Evolutionary conservation across 164 flowering plant genomes (phyloP).

Genomic region (Cinnamomum chago): DNA sequence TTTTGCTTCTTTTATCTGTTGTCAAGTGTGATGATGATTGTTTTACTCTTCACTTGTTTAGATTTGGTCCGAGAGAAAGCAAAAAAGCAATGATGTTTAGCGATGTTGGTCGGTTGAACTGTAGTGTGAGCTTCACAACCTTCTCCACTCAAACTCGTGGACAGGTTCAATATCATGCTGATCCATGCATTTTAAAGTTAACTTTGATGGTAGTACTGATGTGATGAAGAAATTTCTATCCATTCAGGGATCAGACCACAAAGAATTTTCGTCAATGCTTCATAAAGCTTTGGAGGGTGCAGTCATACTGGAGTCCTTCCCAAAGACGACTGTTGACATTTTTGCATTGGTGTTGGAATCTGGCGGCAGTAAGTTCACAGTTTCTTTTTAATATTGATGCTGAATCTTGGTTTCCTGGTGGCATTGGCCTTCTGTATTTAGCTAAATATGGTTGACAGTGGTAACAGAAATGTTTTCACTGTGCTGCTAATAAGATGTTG

Average conservation of each 20-base stretch:
- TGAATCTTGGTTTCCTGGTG: background rate
- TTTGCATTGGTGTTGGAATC: slow-evolving; percentile 94
- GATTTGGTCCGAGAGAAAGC: slow-evolving; percentile 99
- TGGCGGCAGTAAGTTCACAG: slow-evolving; percentile 75
- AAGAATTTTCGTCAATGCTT: slow-evolving; percentile 81
- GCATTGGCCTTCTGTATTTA: background rate
- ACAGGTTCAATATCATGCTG: slow-evolving; percentile 43
- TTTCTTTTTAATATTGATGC: background rate
- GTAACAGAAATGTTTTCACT: background rate
- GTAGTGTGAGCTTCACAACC: slow-evolving; percentile 84
- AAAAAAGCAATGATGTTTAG: slow-evolving; percentile 97
- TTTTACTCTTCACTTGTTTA: slow-evolving; percentile 18
- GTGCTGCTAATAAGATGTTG: background rate
- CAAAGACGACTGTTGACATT: slow-evolving; percentile 97
- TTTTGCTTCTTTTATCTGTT: background rate
- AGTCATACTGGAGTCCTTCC: slow-evolving; percentile 78
- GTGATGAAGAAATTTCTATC: background rate
- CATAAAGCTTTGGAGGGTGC: slow-evolving; percentile 97
- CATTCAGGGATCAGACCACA: slow-evolving; percentile 71
- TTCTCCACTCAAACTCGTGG: slow-evolving; percentile 68
- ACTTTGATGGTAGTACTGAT: background rate
- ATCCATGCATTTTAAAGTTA: background rate
- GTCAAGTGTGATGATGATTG: background rate
- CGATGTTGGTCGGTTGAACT: slow-evolving; percentile 81
- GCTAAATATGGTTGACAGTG: slow-evolving; percentile 1